These are phyloP conservation scores for Orychophragmus violaceus DNA, from an alignment of 345 rosid species.

Conservation along the genomic window DNA sequence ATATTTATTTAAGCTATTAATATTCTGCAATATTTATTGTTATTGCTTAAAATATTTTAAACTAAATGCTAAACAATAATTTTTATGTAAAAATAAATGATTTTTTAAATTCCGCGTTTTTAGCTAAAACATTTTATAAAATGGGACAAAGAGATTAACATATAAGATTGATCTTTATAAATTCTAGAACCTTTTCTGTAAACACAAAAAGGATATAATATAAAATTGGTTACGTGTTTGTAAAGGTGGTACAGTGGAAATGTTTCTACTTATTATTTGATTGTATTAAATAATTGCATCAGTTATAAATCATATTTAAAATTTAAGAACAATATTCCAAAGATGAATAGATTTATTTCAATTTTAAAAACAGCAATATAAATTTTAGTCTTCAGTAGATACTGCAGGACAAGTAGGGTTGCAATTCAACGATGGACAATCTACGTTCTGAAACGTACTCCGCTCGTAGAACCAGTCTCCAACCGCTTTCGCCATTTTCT, in stretches of 20 bases:
- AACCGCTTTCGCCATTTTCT: slow-evolving; percentile 80
- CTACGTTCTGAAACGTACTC: slow-evolving; percentile 52
- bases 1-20: too few species aligned
- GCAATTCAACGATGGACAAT: slow-evolving; percentile 73
- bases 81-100: too few species aligned
- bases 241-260: not conserved
- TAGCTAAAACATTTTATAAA: too few species aligned
- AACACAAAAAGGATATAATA: too few species aligned
- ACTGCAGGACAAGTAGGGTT: slow-evolving; percentile 69
- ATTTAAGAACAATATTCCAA: not conserved
- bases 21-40: too few species aligned
- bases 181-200: too few species aligned
- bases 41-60: too few species aligned
- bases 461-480: slow-evolving; percentile 81
- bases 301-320: not conserved
- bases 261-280: not conserved
- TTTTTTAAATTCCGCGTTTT: too few species aligned
- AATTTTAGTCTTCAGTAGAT: slow-evolving; percentile 24
- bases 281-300: not conserved
- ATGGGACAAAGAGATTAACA: too few species aligned
- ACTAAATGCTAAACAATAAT: too few species aligned
- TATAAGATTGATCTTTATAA: not conserved
- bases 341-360: not conserved
- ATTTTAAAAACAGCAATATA: not conserved
- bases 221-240: not conserved